Base-by-base conservation (phyloP, 352 stramenopile genomes). In the Phytopythium sindhum region DNA sequence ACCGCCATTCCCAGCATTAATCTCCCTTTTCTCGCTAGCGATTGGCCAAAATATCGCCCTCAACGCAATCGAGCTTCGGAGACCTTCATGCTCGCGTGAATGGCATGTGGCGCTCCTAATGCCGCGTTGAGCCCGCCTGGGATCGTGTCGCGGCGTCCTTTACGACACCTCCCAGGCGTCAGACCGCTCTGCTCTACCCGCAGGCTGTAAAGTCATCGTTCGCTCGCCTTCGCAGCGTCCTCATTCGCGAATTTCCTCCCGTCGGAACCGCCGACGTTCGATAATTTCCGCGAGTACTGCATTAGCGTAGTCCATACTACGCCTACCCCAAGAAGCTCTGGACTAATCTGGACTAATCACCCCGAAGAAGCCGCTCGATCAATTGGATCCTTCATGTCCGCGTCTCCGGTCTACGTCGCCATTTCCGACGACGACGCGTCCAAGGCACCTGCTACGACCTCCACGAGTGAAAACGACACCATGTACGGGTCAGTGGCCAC, bases 401-500 rank as follows among this genome's bases (percentile, higher is more conserved):
- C 7, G 9, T 47, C 53, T 8, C 17, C 53, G 4, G 31, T 58
- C 29, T 60, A 60, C 33, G 53, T 60, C 4, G 10, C 53, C 33
- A 47, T 60, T 45, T 39, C 53, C 33, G 35, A 60, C 9, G 19
- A 21, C 23, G 21, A 21, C 19, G 41, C 31, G 31, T 28, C 44
- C 44, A 51, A 23, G 10, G n/a, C 44, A 51, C 44, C 44, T n/a
- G 35, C 35, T n/a, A 11, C 35, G 3, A 11, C 35, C 15, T 12
- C 35, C 35, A 14, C 35, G 35, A 42, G 35, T 42, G 35, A 42
- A 11, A 19, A 42, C 44, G 57, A 24, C 41, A 12, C 26, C 55
- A 67, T 72, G 66, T 61, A 72, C 56, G 63, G 63, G 44, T 60
- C 59, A 2, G 61, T 29, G 31, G 45, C 14, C 14, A 47, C 50